Base-by-base conservation (phyloP, 805 yeast species). In the Wickerhamomyces tratensis region DNA sequence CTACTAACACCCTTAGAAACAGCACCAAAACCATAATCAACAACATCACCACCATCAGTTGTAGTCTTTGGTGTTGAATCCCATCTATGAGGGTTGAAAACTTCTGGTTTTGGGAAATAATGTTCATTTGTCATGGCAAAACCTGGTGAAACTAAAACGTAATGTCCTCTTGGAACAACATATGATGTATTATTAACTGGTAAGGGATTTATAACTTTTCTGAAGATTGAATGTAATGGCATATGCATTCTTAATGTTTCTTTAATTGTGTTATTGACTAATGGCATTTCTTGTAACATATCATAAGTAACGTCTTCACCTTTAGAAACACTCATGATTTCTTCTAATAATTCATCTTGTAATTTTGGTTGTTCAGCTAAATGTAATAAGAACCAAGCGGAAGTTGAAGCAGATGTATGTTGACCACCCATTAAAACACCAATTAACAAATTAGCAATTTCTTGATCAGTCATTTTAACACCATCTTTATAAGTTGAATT, bases 341-440 rank as follows among this genome's bases (percentile, higher is more conserved):
- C 98, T 46, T 76, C 64, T 59, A 73, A 83, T 40, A 93, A 64
- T 58, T 81, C 84, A 45, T 89, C 84, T 68, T 87, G 96, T 47
- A 91, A 67, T 36, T 85, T 83, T 38, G 94, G 95, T 56, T 77
- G 72, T 55, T 83, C 95, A 50, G 88, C 97, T 47, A 93, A 72
- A 60, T 93, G 98, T 50, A 93, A 73, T 58, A 93, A 69, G 57
- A 80, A 79, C 98, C 98, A 93, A 14, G 97, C 84, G 36, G 95
- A 85, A 25, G 98, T 93, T 25, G 98, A 76, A 37, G 98, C 93
- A 49, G 95, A 84, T 27, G 98, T 93, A 64, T 93, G 98, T 70
- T 93, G 98, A 49, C 98, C 98, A 56, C 98, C 98, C 98, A 93
- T 93, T 47, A 93, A 72, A 43, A 93, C 83, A 63, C 98, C 98